phyloP scores from a whole-genome alignment of 306 rosid species.

The Castanopsis chinensis region DNA sequence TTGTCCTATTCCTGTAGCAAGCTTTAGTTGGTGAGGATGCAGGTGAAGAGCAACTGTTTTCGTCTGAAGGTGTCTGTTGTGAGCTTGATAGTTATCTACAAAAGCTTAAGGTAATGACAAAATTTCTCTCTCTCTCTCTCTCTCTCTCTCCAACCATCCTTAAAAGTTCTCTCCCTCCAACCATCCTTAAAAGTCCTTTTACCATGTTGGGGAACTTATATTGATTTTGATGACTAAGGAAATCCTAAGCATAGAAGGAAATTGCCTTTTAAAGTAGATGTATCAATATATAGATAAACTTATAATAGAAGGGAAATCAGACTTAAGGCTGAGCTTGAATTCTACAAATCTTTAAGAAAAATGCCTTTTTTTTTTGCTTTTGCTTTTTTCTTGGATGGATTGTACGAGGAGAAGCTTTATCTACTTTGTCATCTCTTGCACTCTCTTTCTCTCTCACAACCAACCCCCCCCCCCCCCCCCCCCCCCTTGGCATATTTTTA shows the following conservation, averaged over 20 bases:
- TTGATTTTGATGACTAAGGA: not conserved
- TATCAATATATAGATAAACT: not conserved
- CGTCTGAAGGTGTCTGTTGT: constrained; percentile 49
- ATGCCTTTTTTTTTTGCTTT: not conserved
- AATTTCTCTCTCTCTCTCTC: not conserved
- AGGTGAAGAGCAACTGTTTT: constrained; percentile 89
- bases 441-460: not conserved
- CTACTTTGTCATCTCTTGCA: not conserved
- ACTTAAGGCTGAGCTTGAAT: not conserved
- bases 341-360: not conserved
- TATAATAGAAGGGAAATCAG: not conserved
- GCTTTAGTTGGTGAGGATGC: constrained; percentile 91
- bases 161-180: not conserved
- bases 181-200: not conserved
- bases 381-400: not conserved
- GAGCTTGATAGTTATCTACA: constrained; percentile 64
- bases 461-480: no score
- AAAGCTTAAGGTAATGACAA: constrained; percentile 64
- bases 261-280: not conserved
- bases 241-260: not conserved
- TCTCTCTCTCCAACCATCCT: not conserved
- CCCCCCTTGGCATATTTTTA: no score
- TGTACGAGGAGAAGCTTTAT: not conserved
- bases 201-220: not conserved
- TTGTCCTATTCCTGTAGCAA: constrained; percentile 51